A percentile compares a stretch with the other conserved stretches of the same genome.
These are phyloP conservation scores for Astrocystis sublimbata DNA, from an alignment of 495 filamentous ascomycete genomes.

Conservation along the genomic window DNA sequence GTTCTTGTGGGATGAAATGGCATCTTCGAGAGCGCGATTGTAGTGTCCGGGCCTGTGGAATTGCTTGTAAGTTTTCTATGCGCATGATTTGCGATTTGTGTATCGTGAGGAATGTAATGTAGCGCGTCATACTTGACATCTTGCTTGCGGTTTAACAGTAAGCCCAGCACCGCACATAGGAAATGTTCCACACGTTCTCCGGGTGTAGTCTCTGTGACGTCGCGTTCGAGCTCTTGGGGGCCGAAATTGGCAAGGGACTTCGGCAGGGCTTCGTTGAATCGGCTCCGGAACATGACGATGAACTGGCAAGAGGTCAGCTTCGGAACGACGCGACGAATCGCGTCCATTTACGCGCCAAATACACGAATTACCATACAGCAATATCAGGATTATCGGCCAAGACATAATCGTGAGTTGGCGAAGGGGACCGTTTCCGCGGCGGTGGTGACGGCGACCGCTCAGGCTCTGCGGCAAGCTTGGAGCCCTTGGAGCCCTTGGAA, in stretches of 20 bases:
- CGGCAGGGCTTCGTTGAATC: constrained; percentile 85
- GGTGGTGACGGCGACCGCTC: constrained; percentile 60
- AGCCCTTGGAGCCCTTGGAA: no score
- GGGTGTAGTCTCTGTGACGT: constrained; percentile 73
- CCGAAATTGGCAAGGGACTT: constrained; percentile 85
- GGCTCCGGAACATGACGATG: constrained; percentile 94
- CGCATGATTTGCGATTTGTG: neutral
- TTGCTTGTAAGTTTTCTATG: neutral
- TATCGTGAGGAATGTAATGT: constrained; percentile 20
- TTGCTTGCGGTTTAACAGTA: constrained; percentile 95
- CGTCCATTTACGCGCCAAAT: constrained; percentile 32
- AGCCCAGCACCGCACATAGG: constrained; percentile 81
- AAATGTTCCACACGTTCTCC: constrained; percentile 84
- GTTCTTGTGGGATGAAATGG: constrained; percentile 76
- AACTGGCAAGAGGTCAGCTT: constrained; percentile 61
- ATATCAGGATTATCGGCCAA: constrained; percentile 85
- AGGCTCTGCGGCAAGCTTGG: constrained; percentile 35
- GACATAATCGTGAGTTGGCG: constrained; percentile 86
- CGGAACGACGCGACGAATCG: constrained; percentile 42
- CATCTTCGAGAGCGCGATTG: constrained; percentile 89
- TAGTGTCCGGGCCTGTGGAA: constrained; percentile 74
- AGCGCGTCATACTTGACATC: constrained; percentile 83
- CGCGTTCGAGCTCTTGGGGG: constrained; percentile 91
- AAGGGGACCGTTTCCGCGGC: constrained; percentile 71
- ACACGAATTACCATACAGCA: constrained; percentile 65